Evolutionary conservation across 805 yeast genomes (phyloP).

Genomic region (Tetrapisispora iriomotensis): DNA sequence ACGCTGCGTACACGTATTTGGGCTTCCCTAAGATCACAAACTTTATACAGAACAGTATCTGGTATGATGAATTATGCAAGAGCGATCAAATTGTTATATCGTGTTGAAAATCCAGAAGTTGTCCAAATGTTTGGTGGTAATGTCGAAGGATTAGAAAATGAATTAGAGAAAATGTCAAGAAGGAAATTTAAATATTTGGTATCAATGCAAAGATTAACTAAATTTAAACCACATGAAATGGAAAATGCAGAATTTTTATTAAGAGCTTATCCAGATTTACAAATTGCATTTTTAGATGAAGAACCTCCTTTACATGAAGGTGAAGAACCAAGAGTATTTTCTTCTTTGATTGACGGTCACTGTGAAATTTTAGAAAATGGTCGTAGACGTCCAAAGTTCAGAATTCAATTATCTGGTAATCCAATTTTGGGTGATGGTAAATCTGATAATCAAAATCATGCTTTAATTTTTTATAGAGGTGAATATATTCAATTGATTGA

Average conservation of each 20-base stretch:
- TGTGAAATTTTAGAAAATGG: slow-evolving; percentile 64
- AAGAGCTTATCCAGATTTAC: slow-evolving; percentile 75
- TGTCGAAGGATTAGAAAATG: slow-evolving; percentile 90
- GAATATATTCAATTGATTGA: slow-evolving; percentile 91
- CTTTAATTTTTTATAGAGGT: slow-evolving; percentile 80
- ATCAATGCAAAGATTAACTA: slow-evolving; percentile 75
- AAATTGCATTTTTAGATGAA: slow-evolving; percentile 89
- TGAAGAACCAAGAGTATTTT: slow-evolving; percentile 60
- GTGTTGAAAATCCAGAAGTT: slow-evolving; percentile 90
- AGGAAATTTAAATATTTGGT: slow-evolving; percentile 74
- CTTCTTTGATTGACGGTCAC: slow-evolving; percentile 72
- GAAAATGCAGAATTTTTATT: slow-evolving; percentile 73
- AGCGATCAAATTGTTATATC: slow-evolving; percentile 84
- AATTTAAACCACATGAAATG: slow-evolving; percentile 62
- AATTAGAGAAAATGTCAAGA: slow-evolving; percentile 80
- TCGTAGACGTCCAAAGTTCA: slow-evolving; percentile 64
- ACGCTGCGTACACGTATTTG: slow-evolving; percentile 93
- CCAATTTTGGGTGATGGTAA: slow-evolving; percentile 91
- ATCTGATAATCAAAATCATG: slow-evolving; percentile 87
- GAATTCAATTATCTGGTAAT: slow-evolving; percentile 70
- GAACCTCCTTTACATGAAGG: slow-evolving; percentile 67
- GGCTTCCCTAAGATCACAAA: slow-evolving; percentile 97
- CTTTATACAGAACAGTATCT: slow-evolving; percentile 90
- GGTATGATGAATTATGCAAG: slow-evolving; percentile 98
- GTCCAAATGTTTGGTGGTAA: slow-evolving; percentile 98